Evolutionary conservation across 192 early-diverging fungal genomes (phyloP), one percentile per base, ranked within the genome.

Genomic region (Chytriomyces hyalinus): DNA sequence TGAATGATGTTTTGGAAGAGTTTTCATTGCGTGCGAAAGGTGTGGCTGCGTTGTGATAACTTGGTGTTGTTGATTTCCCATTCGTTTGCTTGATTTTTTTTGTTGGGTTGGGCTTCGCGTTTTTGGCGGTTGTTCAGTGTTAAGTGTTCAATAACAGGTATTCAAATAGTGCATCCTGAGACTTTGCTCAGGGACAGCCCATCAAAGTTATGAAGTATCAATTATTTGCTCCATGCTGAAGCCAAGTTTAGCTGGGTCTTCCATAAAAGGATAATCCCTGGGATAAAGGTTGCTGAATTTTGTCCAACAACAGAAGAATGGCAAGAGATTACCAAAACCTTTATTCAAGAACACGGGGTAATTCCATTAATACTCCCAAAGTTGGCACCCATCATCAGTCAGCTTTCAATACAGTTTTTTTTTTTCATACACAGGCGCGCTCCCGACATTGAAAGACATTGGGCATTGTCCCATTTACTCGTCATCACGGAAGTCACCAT

Each of bases 401-500:
- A 65, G 13, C 63, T 24, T 65, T 11, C 13, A 26, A 65, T 13
- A 20, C 8, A 15, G n/a, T 46, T 47, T 44, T 26, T 26, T 20
- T 67, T 46, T 43, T 48, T 67, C 46, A 67, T 17, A 57, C 28
- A 47, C 0, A 36, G 1, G 1, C 36, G 36, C 36, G 36, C 36
- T 36, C 36, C 36, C 36, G 36, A 36, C 36, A 36, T 0, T 36
- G 36, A 36, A 36, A 36, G 36, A 36, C 36, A 36, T 36, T 65
- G 11, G 17, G 17, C 66, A 13, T 68, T 9, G 17, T 49, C 66
- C n/a, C 15, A 61, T 62, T 75, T 53, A 75, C 67, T 81, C 80
- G 71, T 88, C 87, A n/a, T 84, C 83, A 51, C 77, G 81, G 64
- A 85, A 85, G 60, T 88, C 87, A 6, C 87, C 87, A 70, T 88